Conservation (phyloP, 495 filamentous ascomycete species). For the Penicillium samsonianum region DNA sequence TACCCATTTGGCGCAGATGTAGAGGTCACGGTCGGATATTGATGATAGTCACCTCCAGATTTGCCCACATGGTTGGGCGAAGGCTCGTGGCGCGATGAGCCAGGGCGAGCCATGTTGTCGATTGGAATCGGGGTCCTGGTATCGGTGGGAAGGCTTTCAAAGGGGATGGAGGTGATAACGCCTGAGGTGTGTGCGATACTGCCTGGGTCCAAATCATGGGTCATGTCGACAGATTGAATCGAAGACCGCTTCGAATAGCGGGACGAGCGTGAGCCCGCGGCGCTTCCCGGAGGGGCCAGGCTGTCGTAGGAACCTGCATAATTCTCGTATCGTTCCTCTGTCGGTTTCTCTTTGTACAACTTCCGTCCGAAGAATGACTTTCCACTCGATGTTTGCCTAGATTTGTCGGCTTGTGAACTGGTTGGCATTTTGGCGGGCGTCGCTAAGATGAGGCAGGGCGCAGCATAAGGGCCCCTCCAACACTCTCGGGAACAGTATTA, state of each 20-base stretch:
- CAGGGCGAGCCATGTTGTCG: slow-evolving; percentile 72
- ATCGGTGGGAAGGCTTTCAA: slow-evolving; percentile 71
- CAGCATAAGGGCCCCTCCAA: slow-evolving; percentile 41
- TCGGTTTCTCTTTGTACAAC: slow-evolving; percentile 70
- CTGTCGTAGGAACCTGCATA: slow-evolving; percentile 53
- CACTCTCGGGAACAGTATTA: slow-evolving; percentile 11
- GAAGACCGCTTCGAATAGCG: slow-evolving; percentile 79
- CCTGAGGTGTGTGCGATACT: slow-evolving; percentile 77
- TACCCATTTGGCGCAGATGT: slow-evolving; percentile 43
- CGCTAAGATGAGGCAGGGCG: slow-evolving; percentile 38
- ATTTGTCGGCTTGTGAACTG: slow-evolving; percentile 71
- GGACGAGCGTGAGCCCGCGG: slow-evolving; percentile 71
- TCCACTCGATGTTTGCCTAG: slow-evolving; percentile 77
- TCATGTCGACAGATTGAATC: slow-evolving; percentile 66
- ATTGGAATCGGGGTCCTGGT: slow-evolving; percentile 69
- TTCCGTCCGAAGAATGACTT: slow-evolving; percentile 87
- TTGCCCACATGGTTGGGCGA: slow-evolving; percentile 81
- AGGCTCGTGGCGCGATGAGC: slow-evolving; percentile 68
- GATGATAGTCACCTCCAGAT: slow-evolving; percentile 77
- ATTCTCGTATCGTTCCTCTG: slow-evolving; percentile 56
- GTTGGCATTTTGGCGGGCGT: slow-evolving; percentile 52
- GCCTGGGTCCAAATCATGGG: slow-evolving; percentile 46
- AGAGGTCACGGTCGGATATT: slow-evolving; percentile 78
- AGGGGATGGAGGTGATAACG: slow-evolving; percentile 86
- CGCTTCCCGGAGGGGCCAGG: slow-evolving; percentile 50